Evolutionary conservation across 2,329 filamentous ascomycete species (phyloP).

Genomic region (Dryadomyces quercivorus): DNA sequence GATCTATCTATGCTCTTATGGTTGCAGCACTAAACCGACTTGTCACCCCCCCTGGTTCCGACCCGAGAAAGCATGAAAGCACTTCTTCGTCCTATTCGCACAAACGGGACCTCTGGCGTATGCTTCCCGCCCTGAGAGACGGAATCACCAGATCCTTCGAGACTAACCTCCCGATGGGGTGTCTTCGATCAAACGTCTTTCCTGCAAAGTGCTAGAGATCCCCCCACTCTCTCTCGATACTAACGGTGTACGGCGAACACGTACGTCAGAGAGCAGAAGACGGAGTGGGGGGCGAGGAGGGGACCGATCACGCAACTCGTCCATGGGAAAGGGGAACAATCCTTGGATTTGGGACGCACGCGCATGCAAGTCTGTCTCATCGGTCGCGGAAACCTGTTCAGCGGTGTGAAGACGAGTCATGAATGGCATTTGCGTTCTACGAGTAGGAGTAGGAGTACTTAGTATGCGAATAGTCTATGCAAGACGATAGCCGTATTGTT

Average conservation of each 20-base stretch:
- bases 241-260: background rate
- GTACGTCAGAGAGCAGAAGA: background rate
- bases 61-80: too few relatives aligned
- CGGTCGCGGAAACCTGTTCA: too few relatives aligned
- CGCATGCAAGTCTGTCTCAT: slow-evolving; percentile 65
- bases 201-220: slow-evolving; percentile 69
- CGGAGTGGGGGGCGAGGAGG: background rate
- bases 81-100: too few relatives aligned
- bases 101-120: slow-evolving; percentile 50
- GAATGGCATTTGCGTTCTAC: too few relatives aligned
- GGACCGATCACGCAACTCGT: slow-evolving; percentile 1
- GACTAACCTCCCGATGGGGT: slow-evolving; percentile 71
- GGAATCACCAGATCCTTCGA: slow-evolving; percentile 72
- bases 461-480: too few relatives aligned
- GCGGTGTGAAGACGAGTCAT: too few relatives aligned
- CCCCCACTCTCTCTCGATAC: background rate
- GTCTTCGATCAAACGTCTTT: slow-evolving; percentile 77
- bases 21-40: slow-evolving; percentile 17
- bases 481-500: too few relatives aligned
- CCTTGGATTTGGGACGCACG: slow-evolving; percentile 58
- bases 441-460: too few relatives aligned
- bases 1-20: slow-evolving; percentile 62
- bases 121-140: slow-evolving; percentile 83
- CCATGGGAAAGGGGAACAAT: slow-evolving; percentile 72
- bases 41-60: too few relatives aligned